Conservation (phyloP, 495 filamentous ascomycete species). For the Hyaloscypha bicolor region DNA sequence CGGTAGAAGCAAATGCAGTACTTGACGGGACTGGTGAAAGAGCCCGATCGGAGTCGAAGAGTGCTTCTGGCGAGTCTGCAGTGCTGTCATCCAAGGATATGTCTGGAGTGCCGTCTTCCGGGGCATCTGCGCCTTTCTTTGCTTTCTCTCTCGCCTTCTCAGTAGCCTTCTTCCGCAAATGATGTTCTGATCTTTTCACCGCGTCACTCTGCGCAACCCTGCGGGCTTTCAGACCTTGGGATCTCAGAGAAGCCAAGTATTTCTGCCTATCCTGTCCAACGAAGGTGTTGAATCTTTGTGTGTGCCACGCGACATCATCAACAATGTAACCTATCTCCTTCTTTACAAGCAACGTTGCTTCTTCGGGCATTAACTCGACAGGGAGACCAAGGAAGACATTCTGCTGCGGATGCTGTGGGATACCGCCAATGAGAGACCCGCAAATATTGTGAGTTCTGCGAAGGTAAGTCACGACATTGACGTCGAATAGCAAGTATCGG, state of each 20-base stretch:
- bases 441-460: constrained; percentile 83
- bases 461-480: constrained; percentile 77
- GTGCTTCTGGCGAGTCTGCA: constrained; percentile 22
- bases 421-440: constrained; percentile 81
- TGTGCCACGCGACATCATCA: constrained; percentile 72
- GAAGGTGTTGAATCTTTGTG: constrained; percentile 38
- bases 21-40: constrained; percentile 19
- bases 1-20: constrained; percentile 20
- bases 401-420: constrained; percentile 90
- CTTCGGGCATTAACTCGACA: constrained; percentile 86
- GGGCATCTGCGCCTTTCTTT: neutral
- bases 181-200: constrained; percentile 17
- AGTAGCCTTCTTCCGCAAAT: constrained; percentile 18
- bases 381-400: constrained; percentile 93
- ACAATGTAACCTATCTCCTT: constrained; percentile 76
- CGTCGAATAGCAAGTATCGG: constrained; percentile 88
- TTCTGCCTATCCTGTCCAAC: constrained; percentile 27
- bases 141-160: constrained; percentile 2
- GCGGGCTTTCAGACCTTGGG: constrained; percentile 31
- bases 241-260: constrained; percentile 31
- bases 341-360: constrained; percentile 82
- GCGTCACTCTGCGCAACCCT: constrained; percentile 15
- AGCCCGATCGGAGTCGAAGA: constrained; percentile 24
- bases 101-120: constrained; percentile 16
- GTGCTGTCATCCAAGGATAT: constrained; percentile 37